Conservation (phyloP, 148 eudicot genomes). For the Persicaria tinctoria region DNA sequence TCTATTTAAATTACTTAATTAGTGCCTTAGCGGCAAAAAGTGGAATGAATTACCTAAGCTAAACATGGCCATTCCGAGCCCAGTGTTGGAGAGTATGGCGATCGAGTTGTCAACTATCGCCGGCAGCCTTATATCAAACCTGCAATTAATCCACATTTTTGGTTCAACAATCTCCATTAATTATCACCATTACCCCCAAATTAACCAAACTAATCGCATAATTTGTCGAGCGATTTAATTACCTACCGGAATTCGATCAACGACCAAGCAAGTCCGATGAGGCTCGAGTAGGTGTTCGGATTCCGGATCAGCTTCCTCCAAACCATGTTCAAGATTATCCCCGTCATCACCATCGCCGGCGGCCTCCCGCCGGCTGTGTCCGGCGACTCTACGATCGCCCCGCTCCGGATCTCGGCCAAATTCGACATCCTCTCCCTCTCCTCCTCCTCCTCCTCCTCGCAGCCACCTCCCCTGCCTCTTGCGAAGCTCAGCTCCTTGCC, state of each 20-base stretch:
- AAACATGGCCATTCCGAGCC: slow-evolving; percentile 69
- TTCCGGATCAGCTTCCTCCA: slow-evolving; percentile 79
- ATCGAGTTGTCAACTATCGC: slow-evolving; percentile 34
- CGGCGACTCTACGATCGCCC: not conserved
- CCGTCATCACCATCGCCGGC: not conserved
- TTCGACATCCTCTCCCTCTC: not conserved
- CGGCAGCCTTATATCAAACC: slow-evolving; percentile 40
- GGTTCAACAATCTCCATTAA: no score
- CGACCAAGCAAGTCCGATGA: slow-evolving; percentile 76
- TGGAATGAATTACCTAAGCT: slow-evolving; percentile 32
- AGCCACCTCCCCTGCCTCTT: not conserved
- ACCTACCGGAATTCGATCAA: slow-evolving; percentile 50
- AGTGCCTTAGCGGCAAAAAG: no score
- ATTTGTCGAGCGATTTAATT: not conserved
- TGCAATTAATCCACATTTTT: slow-evolving; percentile 12
- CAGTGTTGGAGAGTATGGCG: slow-evolving; percentile 37
- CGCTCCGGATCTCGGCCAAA: not conserved
- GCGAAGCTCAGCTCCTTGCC: not conserved
- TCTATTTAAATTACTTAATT: no score
- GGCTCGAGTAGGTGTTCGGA: slow-evolving; percentile 80
- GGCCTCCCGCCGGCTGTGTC: not conserved
- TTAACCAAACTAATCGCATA: not conserved
- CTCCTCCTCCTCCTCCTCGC: not conserved
- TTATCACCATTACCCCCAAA: not conserved
- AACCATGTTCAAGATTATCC: slow-evolving; percentile 53